phyloP scores from a whole-genome alignment of 768 basidiomycete genomes.

The Lactarius evosmus region DNA sequence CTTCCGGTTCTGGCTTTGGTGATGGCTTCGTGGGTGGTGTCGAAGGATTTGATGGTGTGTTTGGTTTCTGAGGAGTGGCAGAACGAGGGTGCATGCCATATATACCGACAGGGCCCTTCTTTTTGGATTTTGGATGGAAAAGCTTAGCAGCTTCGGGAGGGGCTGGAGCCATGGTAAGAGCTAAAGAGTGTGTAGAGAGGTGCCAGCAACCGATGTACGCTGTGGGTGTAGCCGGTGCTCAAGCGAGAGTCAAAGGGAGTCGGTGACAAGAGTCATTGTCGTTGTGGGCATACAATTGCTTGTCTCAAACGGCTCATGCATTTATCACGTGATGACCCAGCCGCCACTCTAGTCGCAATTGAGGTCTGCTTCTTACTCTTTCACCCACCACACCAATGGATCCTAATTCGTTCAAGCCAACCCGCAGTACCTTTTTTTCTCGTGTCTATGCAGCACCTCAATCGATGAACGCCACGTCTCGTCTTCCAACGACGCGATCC shows the following conservation, averaged over 20 bases:
- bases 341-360: neutral
- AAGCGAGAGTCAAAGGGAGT: slow-evolving; percentile 6
- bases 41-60: slow-evolving; percentile 18
- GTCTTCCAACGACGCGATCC: slow-evolving; percentile 2
- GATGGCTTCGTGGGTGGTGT: slow-evolving; percentile 20
- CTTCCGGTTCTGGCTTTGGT: slow-evolving; percentile 21
- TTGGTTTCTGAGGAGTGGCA: slow-evolving; percentile 18
- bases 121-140: slow-evolving; percentile 28
- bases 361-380: neutral
- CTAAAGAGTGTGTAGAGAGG: neutral
- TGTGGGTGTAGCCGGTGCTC: slow-evolving; percentile 7
- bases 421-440: slow-evolving; percentile 13
- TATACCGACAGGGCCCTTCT: slow-evolving; percentile 18
- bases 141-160: slow-evolving; percentile 24
- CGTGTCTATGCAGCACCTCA: slow-evolving; percentile 16
- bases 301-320: neutral
- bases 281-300: neutral
- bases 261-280: slow-evolving; percentile 2
- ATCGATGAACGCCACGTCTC: neutral
- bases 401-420: slow-evolving; percentile 6
- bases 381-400: slow-evolving; percentile 2
- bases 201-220: slow-evolving; percentile 8
- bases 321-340: slow-evolving; percentile 13
- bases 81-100: slow-evolving; percentile 22
- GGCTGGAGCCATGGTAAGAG: slow-evolving; percentile 20